phyloP scores from a whole-genome alignment of 2,329 filamentous ascomycete species.

The Fusarium fujikuroi region DNA sequence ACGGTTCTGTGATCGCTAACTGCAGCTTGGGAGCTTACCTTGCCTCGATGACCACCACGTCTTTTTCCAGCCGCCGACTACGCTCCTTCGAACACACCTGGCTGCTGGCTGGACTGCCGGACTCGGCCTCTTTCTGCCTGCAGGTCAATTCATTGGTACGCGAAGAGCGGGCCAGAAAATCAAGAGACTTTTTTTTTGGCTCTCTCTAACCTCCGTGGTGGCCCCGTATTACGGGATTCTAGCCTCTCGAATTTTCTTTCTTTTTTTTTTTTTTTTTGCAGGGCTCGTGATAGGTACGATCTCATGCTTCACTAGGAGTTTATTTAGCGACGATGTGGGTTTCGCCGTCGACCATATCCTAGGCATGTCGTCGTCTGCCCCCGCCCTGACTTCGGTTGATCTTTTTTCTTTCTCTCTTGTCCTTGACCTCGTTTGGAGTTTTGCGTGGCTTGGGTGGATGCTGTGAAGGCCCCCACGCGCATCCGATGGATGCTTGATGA shows the following conservation, averaged over 20 bases:
- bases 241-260: conserved; percentile 5
- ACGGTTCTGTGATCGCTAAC: not conserved
- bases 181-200: conserved; percentile 21
- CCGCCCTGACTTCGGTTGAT: conserved; percentile 10
- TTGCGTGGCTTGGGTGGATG: conserved; percentile 1
- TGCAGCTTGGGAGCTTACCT: conserved; percentile 5
- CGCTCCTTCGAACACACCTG: not conserved
- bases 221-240: conserved; percentile 3
- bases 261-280: conserved; percentile 1
- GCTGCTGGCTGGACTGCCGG: conserved; percentile 4
- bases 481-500: conserved; percentile 16
- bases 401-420: not conserved
- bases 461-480: conserved; percentile 8
- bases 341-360: conserved; percentile 14
- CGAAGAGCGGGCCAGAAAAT: conserved; percentile 2
- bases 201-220: not conserved
- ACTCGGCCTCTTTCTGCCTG: conserved; percentile 26
- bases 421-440: not conserved
- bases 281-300: conserved; percentile 31
- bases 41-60: not conserved
- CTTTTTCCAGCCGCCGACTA: not conserved
- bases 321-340: conserved; percentile 15
- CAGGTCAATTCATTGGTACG: conserved; percentile 14
- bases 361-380: conserved; percentile 7
- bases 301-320: conserved; percentile 5